Percentiles rank a stretch among this genome's conserved stretches.
phyloP scores from a whole-genome alignment of 305 asterid genomes.

The Andrographis paniculata region DNA sequence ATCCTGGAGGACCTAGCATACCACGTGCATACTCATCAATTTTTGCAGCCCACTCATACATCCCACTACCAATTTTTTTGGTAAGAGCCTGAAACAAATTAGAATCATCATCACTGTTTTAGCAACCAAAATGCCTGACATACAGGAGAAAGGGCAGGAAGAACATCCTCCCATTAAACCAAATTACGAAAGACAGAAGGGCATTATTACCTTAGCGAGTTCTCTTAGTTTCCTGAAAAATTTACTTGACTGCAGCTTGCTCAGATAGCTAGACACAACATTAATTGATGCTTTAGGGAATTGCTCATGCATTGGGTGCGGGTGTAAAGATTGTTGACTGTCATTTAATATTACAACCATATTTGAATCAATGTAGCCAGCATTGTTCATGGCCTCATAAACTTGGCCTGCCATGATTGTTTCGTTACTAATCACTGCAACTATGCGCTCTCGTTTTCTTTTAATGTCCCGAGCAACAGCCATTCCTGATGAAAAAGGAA shows the following conservation, averaged over 20 bases:
- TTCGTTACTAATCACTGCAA: slow-evolving; percentile 82
- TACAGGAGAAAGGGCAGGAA: not conserved
- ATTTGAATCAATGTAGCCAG: slow-evolving; percentile 83
- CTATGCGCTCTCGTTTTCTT: slow-evolving; percentile 67
- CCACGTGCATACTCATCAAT: slow-evolving; percentile 91
- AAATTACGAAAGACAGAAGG: slow-evolving; percentile 4
- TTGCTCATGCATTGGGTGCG: slow-evolving; percentile 65
- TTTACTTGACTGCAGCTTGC: slow-evolving; percentile 86
- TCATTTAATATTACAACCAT: slow-evolving; percentile 77
- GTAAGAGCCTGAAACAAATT: slow-evolving; percentile 52
- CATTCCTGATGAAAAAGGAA: slow-evolving; percentile 43
- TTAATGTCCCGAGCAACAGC: slow-evolving; percentile 86
- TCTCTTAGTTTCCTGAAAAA: slow-evolving; percentile 66
- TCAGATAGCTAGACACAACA: slow-evolving; percentile 52
- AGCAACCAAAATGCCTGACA: slow-evolving; percentile 8
- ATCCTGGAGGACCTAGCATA: slow-evolving; percentile 79
- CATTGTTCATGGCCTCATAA: slow-evolving; percentile 91
- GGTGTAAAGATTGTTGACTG: slow-evolving; percentile 59
- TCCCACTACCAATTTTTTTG: slow-evolving; percentile 70
- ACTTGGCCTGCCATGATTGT: slow-evolving; percentile 84
- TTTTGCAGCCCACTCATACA: slow-evolving; percentile 96
- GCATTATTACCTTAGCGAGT: slow-evolving; percentile 62
- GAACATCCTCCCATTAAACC: no score
- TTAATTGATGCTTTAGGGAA: slow-evolving; percentile 56
- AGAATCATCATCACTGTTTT: slow-evolving; percentile 5